Evolutionary conservation across 805 yeast genomes (phyloP).

Genomic region (Sugiyamaella lignohabitans): DNA sequence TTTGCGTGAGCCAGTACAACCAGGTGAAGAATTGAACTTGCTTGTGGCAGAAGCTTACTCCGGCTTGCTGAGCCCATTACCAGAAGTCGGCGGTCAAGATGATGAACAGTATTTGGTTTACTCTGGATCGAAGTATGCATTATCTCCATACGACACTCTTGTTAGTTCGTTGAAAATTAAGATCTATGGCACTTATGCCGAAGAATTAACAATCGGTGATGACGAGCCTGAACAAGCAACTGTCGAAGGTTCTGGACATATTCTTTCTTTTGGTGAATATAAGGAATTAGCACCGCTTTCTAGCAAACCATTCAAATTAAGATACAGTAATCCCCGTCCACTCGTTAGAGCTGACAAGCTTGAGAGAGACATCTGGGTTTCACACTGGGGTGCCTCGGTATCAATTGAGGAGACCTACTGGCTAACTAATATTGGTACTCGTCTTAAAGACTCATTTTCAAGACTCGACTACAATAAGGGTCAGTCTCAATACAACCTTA

Average conservation of each 20-base stretch:
- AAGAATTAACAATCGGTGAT: constrained; percentile 17
- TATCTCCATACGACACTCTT: constrained; percentile 16
- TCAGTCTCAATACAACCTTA: constrained; percentile 37
- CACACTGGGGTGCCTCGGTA: constrained; percentile 69
- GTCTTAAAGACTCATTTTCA: constrained; percentile 53
- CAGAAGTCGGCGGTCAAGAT: constrained; percentile 52
- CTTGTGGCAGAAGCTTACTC: constrained; percentile 45
- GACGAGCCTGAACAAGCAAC: constrained; percentile 9
- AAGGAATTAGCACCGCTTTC: constrained; percentile 41
- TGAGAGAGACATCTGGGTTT: constrained; percentile 77
- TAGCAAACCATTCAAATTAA: constrained; percentile 44
- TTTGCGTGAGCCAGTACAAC: constrained; percentile 61
- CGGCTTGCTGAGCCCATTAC: constrained; percentile 50
- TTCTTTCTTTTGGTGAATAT: constrained; percentile 53
- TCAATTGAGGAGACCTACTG: constrained; percentile 84
- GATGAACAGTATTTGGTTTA: constrained; percentile 57
- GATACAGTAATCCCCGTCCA: constrained; percentile 62
- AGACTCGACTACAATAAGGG: constrained; percentile 71
- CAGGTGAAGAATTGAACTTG: constrained; percentile 48
- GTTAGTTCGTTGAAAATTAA: constrained; percentile 10
- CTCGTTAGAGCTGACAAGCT: constrained; percentile 53
- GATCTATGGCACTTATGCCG: constrained; percentile 16
- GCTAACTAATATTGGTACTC: constrained; percentile 68
- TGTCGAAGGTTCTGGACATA: constrained; percentile 16
- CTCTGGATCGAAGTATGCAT: constrained; percentile 48